A percentile compares a stretch with the other conserved stretches of the same genome.
phyloP scores from a whole-genome alignment of 176 grass and related monocot species.

The Calamus simplicifolius region DNA sequence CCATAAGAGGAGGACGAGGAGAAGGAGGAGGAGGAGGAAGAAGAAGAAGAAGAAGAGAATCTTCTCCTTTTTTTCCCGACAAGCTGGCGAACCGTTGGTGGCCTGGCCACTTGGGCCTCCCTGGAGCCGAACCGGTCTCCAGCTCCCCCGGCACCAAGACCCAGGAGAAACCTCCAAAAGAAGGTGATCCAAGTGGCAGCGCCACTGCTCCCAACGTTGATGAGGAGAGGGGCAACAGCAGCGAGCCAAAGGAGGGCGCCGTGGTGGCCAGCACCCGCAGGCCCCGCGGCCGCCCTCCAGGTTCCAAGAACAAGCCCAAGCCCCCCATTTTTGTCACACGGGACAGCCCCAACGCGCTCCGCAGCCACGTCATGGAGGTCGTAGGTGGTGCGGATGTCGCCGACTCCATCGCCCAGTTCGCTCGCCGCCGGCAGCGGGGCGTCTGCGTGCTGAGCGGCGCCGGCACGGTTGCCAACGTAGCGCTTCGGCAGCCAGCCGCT shows the following conservation, averaged over 20 bases:
- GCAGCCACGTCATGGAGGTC: constrained; percentile 95
- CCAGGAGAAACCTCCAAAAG: constrained; percentile 13
- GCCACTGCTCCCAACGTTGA: constrained; percentile 31
- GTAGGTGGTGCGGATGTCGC: constrained; percentile 73
- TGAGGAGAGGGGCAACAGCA: constrained; percentile 34
- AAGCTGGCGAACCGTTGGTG: constrained; percentile 97
- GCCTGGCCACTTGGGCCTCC: constrained; percentile 54
- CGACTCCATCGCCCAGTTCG: constrained; percentile 83
- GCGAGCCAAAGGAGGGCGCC: constrained; percentile 55
- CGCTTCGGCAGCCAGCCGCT: constrained; percentile 73
- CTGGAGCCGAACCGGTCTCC: constrained; percentile 43
- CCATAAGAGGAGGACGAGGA: not conserved
- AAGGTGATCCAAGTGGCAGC: constrained; percentile 23
- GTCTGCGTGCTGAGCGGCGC: constrained; percentile 91
- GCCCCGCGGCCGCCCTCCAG: constrained; percentile 77
- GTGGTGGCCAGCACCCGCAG: constrained; percentile 52
- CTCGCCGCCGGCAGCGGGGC: constrained; percentile 73
- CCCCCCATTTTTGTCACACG: constrained; percentile 91
- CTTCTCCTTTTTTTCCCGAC: not conserved
- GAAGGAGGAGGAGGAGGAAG: not conserved
- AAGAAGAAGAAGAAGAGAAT: not conserved
- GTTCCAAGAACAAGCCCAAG: constrained; percentile 97
- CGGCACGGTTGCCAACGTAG: constrained; percentile 79
- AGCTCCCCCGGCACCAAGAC: constrained; percentile 37
- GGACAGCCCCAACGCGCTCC: constrained; percentile 86